Base-by-base conservation (phyloP, 2,329 filamentous ascomycete species). In the Sclerotinia subarctica region DNA sequence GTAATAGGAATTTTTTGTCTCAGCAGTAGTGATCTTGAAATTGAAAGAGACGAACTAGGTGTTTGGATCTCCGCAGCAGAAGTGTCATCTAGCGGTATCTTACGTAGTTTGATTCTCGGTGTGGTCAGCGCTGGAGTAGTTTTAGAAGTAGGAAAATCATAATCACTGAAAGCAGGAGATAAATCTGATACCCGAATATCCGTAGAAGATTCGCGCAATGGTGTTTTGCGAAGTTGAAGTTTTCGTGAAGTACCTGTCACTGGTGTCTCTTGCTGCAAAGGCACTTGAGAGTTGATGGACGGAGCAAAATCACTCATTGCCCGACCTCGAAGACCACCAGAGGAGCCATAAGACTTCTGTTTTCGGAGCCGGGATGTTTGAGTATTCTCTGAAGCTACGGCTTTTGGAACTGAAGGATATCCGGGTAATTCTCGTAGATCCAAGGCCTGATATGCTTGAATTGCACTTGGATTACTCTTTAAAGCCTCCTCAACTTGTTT, bases 381-480 rank as follows among this genome's bases (percentile, higher is more conserved):
- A 7, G 29, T 26, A 35, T 7, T 35, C 19, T 62, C 46, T 21
- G 21, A 3, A 8, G 15, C 2, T 7, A 38, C 1, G 6, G 21
- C n/a, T 24, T 51, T 35, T 1, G 13, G 44, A 24, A 47, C 4
- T 7, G 58, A 35, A 32, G 44, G 46, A 38, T 62, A 49, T n/a
- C 58, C 29, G 17, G 44, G 46, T 47, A 62, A 49, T 15, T 62
- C 58, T 62, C 46, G 44, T 49, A 38, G 46, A 60, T 60, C 57
- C 17, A 60, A 47, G 42, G 42, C 11, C 21, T 47, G 26, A 10
- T 60, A 60, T 47, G 57, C 57, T 60, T 60, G 26, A n/a, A n/a
- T n/a, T 17, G 46, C 7, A 49, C 24, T 2, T 15, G 13, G 11
- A 62, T 62, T 49, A 15, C 8, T 38, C 15, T 38, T 51, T 21